Percentiles rank a stretch among this genome's conserved stretches.
phyloP scores from a whole-genome alignment of 148 eudicot species.

The Rhododendron williamsianum region DNA sequence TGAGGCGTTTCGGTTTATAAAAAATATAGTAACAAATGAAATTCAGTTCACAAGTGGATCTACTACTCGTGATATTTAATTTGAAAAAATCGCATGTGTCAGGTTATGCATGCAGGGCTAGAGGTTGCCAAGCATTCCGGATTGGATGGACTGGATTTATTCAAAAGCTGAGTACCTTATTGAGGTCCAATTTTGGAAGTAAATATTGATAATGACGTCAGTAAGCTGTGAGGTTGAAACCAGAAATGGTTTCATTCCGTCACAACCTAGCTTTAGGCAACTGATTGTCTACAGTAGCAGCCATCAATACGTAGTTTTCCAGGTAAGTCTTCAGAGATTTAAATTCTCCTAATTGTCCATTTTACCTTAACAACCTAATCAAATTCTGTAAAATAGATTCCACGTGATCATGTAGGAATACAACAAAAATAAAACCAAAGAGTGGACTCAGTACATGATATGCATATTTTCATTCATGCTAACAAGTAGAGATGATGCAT shows the following conservation, averaged over 20 bases:
- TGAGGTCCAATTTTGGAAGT: not conserved
- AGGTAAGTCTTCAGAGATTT: not conserved
- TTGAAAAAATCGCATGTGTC: not conserved
- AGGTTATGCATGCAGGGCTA: not conserved
- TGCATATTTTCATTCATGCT: not conserved
- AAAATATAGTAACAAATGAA: not conserved
- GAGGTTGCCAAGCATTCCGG: not conserved
- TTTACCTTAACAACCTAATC: not conserved
- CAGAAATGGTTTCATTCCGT: not conserved
- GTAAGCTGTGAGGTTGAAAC: not conserved
- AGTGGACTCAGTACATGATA: not conserved
- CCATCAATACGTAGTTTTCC: too few relatives aligned
- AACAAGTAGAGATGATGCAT: not conserved
- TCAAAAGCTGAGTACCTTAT: not conserved
- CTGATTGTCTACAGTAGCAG: not conserved
- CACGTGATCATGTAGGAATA: not conserved
- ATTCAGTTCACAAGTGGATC: slow-evolving; percentile 5
- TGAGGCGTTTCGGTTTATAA: not conserved
- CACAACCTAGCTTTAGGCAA: not conserved
- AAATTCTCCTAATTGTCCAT: not conserved
- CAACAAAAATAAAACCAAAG: not conserved
- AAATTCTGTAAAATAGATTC: not conserved
- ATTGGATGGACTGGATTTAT: not conserved
- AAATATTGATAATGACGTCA: not conserved
- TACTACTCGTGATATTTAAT: not conserved